Conservation (phyloP, 106 monocot genomes). For the Narthecium ossifragum region DNA sequence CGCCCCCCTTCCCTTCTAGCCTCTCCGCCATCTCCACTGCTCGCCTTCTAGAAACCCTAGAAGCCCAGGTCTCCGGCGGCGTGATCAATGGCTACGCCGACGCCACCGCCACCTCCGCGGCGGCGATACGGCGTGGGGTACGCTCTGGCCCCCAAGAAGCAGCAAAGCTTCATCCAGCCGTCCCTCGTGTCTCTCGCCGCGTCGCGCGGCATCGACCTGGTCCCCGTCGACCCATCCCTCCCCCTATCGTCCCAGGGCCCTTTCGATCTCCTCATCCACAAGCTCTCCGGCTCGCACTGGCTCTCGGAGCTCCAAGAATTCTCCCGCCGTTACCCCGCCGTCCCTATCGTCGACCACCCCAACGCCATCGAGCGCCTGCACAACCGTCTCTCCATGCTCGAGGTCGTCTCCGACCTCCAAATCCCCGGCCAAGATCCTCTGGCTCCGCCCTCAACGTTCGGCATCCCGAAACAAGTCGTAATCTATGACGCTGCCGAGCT, state of each 20-base stretch:
- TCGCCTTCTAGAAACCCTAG: too few species aligned
- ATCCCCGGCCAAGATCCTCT: constrained; percentile 9
- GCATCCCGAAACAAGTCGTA: constrained; percentile 43
- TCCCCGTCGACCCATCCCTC: constrained; percentile 39
- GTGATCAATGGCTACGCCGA: too few species aligned
- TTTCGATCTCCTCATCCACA: constrained; percentile 51
- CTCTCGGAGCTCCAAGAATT: constrained; percentile 31
- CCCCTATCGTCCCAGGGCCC: constrained; percentile 35
- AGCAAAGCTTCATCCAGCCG: constrained; percentile 35
- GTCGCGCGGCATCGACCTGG: constrained; percentile 39
- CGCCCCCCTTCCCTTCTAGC: too few species aligned
- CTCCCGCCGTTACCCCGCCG: constrained; percentile 16
- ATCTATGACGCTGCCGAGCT: constrained; percentile 27
- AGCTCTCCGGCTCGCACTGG: constrained; percentile 38
- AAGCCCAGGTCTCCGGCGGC: too few species aligned
- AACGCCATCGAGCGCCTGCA: constrained; percentile 41
- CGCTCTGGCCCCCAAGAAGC: constrained; percentile 52
- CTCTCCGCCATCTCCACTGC: too few species aligned
- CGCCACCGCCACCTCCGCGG: constrained; percentile 1
- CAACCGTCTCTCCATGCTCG: constrained; percentile 58
- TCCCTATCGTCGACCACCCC: constrained; percentile 38
- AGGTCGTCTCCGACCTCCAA: constrained; percentile 39
- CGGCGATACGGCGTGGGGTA: constrained; percentile 32
- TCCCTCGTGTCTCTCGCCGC: constrained; percentile 37
- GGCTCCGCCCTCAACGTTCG: constrained; percentile 21